A percentile compares a stretch with the other conserved stretches of the same genome.
phyloP scores from a whole-genome alignment of 2,329 filamentous ascomycete genomes.

The Phoma sp. region DNA sequence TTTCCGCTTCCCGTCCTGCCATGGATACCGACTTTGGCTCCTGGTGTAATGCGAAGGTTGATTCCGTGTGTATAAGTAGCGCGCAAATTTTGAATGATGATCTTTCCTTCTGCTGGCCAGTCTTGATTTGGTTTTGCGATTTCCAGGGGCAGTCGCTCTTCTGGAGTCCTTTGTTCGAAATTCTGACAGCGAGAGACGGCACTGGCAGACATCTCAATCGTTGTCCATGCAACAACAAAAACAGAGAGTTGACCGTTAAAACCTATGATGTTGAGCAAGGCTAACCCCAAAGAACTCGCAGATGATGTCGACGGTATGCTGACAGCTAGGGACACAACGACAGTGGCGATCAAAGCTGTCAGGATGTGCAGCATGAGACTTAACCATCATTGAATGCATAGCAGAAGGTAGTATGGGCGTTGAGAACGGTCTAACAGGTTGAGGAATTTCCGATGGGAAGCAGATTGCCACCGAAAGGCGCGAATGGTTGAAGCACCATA shows the following conservation, averaged over 20 bases:
- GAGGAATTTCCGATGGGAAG: background rate
- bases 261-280: background rate
- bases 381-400: background rate
- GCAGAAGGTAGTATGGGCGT: background rate
- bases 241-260: background rate
- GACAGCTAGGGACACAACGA: background rate
- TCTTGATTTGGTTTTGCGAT: background rate
- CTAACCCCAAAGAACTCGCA: background rate
- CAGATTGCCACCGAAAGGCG: background rate
- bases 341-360: background rate
- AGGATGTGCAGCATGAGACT: background rate
- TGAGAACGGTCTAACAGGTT: background rate
- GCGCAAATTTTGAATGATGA: background rate
- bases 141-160: background rate
- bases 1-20: background rate
- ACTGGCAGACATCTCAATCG: background rate
- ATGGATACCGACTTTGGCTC: background rate
- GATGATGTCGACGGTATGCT: background rate
- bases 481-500: background rate
- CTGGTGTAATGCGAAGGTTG: background rate
- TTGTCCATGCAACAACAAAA: background rate
- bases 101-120: background rate
- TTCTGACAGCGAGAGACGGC: background rate
- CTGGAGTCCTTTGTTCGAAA: background rate
- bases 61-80: background rate